Conservation (phyloP, 1,284 basidiomycete species). For the Ustilago nuda region DNA sequence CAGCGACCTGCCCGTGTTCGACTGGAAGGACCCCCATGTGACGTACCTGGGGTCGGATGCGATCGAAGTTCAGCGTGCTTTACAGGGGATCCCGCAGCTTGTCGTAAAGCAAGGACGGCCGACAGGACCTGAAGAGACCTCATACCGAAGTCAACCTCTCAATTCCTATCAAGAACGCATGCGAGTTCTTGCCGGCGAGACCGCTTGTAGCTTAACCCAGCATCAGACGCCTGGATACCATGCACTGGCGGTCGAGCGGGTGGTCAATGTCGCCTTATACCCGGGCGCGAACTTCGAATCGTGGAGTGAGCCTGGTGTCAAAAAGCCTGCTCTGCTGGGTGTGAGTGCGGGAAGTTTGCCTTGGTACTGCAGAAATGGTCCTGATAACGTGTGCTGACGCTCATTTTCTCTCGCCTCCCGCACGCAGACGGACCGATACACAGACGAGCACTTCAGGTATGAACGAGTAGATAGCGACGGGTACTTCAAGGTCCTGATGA, state of each 20-base stretch:
- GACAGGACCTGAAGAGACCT: background rate
- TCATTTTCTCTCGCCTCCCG: background rate
- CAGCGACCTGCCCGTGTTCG: constrained; percentile 31
- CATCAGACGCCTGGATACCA: constrained; percentile 30
- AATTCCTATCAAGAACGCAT: constrained; percentile 41
- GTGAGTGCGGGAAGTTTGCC: constrained; percentile 3
- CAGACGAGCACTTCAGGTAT: constrained; percentile 10
- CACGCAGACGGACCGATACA: constrained; percentile 8
- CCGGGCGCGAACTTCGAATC: constrained; percentile 26
- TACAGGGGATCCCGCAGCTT: constrained; percentile 21
- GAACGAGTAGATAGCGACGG: constrained; percentile 18
- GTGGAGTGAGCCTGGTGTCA: constrained; percentile 20
- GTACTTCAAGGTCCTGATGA: constrained; percentile 26
- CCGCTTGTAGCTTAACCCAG: background rate
- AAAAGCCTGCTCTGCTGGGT: constrained; percentile 28
- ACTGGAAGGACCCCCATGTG: constrained; percentile 43
- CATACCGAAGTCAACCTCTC: constrained; percentile 6
- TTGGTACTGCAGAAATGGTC: background rate
- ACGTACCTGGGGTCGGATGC: constrained; percentile 22
- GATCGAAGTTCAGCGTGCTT: constrained; percentile 16
- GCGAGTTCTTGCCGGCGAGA: constrained; percentile 17
- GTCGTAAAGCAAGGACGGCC: background rate
- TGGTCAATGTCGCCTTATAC: constrained; percentile 39
- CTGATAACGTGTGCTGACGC: constrained; percentile 1
- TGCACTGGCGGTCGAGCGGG: constrained; percentile 19